phyloP scores from a whole-genome alignment of 371 early-diverging fungal species.

The Catenaria anguillulae region DNA sequence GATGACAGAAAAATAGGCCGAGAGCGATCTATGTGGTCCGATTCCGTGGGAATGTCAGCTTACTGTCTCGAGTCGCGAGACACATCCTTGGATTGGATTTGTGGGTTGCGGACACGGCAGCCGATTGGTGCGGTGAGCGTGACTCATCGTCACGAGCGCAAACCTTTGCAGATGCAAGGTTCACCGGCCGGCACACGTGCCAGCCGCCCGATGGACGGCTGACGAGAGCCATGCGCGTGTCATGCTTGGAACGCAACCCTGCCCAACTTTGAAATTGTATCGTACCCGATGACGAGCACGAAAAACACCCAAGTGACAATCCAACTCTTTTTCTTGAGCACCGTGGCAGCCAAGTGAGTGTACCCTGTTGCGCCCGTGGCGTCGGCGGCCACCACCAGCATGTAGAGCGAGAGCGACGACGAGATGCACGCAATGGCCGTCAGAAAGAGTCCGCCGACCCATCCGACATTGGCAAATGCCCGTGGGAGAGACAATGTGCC shows the following conservation, averaged over 20 bases:
- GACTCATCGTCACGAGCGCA: no score
- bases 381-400: background rate
- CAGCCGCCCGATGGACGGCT: background rate
- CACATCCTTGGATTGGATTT: no score
- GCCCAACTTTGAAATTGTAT: no score
- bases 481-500: background rate
- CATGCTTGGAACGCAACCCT: no score
- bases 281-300: constrained; percentile 3
- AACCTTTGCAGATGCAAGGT: no score
- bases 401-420: background rate
- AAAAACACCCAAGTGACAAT: background rate
- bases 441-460: background rate
- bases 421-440: no score
- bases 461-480: background rate
- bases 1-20: constrained; percentile 4
- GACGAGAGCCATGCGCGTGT: background rate
- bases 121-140: no score
- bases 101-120: no score
- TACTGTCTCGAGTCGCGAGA: no score
- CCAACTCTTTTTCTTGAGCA: background rate
- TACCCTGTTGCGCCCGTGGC: background rate
- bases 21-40: no score
- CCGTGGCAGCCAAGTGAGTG: background rate
- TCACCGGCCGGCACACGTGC: background rate
- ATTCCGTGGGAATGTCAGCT: no score